Evolutionary conservation across 2,329 filamentous ascomycete genomes (phyloP).

Genomic region (Fusarium aywerte): DNA sequence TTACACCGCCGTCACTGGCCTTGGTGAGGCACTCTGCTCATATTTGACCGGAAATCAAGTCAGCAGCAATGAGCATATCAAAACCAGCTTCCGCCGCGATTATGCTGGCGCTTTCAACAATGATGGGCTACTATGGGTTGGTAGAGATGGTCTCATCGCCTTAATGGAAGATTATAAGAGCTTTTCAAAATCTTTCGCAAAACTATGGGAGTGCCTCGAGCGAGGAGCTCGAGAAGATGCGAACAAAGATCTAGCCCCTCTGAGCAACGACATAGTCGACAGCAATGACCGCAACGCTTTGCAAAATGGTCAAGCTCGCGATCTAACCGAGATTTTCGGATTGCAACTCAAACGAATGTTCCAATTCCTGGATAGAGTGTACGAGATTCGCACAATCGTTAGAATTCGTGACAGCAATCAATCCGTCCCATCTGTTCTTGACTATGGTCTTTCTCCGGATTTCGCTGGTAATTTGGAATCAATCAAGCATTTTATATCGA

Average conservation of each 20-base stretch:
- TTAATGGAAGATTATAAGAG: constrained; percentile 42
- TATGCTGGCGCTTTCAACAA: neutral
- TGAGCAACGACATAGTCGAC: constrained; percentile 38
- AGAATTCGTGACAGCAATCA: constrained; percentile 42
- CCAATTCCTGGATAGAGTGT: constrained; percentile 40
- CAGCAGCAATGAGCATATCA: constrained; percentile 44
- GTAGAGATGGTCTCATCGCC: constrained; percentile 35
- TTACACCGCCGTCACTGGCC: constrained; percentile 41
- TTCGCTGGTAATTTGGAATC: constrained; percentile 32
- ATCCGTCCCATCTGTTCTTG: constrained; percentile 40
- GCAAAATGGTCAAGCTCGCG: constrained; percentile 19
- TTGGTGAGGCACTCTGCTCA: constrained; percentile 45
- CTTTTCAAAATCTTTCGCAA: constrained; percentile 39
- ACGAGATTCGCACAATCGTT: constrained; percentile 46
- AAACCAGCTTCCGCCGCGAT: constrained; percentile 35
- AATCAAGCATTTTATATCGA: constrained; percentile 45
- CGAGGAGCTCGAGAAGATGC: constrained; percentile 36
- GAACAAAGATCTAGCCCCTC: constrained; percentile 42
- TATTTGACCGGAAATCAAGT: constrained; percentile 38
- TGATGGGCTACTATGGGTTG: constrained; percentile 43
- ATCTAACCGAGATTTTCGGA: constrained; percentile 41
- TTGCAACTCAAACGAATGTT: constrained; percentile 37
- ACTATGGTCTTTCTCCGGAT: constrained; percentile 35
- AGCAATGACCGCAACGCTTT: constrained; percentile 36
- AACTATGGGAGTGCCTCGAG: constrained; percentile 36